Evolutionary conservation across 2,329 filamentous ascomycete species (phyloP).

Genomic region (Colletotrichum euphorbiae): DNA sequence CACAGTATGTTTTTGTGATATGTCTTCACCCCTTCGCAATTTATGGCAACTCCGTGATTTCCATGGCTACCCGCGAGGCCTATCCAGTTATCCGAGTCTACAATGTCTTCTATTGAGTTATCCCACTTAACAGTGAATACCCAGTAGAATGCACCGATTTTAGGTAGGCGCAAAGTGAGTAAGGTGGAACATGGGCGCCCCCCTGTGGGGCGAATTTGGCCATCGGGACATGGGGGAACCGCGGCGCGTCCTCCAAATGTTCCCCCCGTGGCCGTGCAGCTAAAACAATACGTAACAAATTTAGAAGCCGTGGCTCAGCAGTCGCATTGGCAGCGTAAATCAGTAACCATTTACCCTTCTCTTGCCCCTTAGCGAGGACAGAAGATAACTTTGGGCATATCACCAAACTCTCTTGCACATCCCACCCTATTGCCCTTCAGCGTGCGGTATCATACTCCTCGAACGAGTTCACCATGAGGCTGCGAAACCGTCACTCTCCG

Average conservation of each 20-base stretch:
- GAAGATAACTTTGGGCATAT: conserved; percentile 2
- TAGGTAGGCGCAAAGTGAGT: no score
- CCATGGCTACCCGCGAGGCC: background rate
- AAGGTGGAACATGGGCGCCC: conserved; percentile 8
- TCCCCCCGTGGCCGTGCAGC: conserved; percentile 39
- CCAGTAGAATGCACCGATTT: conserved; percentile 12
- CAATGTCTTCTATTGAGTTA: conserved; percentile 32
- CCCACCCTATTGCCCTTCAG: conserved; percentile 6
- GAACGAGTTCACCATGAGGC: conserved; percentile 63
- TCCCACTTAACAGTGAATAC: background rate
- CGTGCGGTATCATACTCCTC: conserved; percentile 16
- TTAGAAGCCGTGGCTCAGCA: conserved; percentile 34
- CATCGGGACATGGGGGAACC: conserved; percentile 26
- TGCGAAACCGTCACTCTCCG: conserved; percentile 64
- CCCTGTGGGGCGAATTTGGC: conserved; percentile 25
- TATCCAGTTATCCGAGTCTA: conserved; percentile 4
- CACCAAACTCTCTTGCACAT: conserved; percentile 16
- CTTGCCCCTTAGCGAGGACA: conserved; percentile 27
- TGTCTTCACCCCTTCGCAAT: no score
- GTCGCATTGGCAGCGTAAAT: conserved; percentile 32
- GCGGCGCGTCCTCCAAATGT: conserved; percentile 31
- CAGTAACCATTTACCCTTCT: conserved; percentile 32
- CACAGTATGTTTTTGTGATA: no score
- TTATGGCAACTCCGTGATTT: background rate
- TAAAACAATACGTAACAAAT: conserved; percentile 36